phyloP scores from a whole-genome alignment of 1,284 basidiomycete genomes.

The Boletus mariae region DNA sequence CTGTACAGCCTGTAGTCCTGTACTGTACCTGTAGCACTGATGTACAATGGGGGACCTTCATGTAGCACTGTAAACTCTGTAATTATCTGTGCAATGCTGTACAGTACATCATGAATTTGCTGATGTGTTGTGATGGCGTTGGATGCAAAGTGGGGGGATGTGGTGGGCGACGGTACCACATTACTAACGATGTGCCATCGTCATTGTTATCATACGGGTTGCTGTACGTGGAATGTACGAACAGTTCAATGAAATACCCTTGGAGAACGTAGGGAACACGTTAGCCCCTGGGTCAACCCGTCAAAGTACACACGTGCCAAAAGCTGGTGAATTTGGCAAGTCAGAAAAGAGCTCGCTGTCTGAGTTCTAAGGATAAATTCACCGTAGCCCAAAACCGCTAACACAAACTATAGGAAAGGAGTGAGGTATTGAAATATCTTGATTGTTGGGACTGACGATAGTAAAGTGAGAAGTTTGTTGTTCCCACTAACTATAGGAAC shows the following conservation, averaged over 20 bases:
- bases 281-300: background rate
- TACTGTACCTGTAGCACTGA: no score
- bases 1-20: no score
- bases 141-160: no score
- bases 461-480: conserved; percentile 6
- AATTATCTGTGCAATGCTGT: no score
- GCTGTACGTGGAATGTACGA: background rate
- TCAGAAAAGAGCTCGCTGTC: background rate
- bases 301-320: conserved; percentile 3
- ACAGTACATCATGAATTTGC: no score
- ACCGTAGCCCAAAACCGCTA: background rate
- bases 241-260: background rate
- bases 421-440: background rate
- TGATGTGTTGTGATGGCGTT: no score
- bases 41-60: no score
- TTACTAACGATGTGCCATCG: no score
- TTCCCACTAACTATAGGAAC: conserved; percentile 10
- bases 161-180: no score
- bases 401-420: conserved; percentile 2
- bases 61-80: no score
- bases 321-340: background rate
- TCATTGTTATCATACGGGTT: no score
- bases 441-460: conserved; percentile 9
- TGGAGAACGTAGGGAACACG: background rate
- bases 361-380: background rate